phyloP scores from a whole-genome alignment of 1,284 basidiomycete species.

The Ceratobasidium sp. region DNA sequence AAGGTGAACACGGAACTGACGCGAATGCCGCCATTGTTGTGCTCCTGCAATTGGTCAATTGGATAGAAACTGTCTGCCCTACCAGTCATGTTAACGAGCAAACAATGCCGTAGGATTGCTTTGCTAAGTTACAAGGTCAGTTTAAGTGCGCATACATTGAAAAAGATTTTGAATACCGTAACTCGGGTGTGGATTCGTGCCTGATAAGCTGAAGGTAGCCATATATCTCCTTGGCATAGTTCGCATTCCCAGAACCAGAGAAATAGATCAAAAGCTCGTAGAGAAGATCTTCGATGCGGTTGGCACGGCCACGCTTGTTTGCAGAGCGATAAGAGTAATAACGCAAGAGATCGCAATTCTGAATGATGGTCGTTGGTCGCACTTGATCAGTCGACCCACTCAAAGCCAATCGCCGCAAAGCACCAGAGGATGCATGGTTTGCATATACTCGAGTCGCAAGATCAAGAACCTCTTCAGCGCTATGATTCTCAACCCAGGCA shows the following conservation, averaged over 20 bases:
- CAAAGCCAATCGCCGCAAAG: background rate
- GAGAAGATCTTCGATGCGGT: background rate
- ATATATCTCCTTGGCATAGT: constrained; percentile 15
- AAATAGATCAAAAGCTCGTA: constrained; percentile 1
- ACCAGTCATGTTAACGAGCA: background rate
- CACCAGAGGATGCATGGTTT: background rate
- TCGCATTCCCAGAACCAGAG: background rate
- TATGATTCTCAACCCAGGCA: background rate
- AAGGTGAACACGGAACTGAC: background rate
- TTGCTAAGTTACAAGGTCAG: background rate
- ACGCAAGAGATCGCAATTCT: background rate
- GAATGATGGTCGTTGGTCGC: background rate
- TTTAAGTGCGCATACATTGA: background rate
- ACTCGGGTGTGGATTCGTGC: background rate
- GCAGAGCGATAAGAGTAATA: background rate
- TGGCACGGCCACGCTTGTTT: background rate
- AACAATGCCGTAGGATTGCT: background rate
- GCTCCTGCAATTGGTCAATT: constrained; percentile 3
- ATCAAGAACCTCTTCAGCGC: background rate
- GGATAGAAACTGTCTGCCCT: constrained; percentile 2
- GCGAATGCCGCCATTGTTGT: background rate
- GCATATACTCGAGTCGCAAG: background rate
- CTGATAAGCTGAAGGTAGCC: background rate
- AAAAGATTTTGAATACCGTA: background rate
- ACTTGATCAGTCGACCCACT: background rate